A percentile compares a stretch with the other conserved stretches of the same genome.
Conservation (phyloP, 192 early-diverging fungal genomes). For the Coemansia sp. region DNA sequence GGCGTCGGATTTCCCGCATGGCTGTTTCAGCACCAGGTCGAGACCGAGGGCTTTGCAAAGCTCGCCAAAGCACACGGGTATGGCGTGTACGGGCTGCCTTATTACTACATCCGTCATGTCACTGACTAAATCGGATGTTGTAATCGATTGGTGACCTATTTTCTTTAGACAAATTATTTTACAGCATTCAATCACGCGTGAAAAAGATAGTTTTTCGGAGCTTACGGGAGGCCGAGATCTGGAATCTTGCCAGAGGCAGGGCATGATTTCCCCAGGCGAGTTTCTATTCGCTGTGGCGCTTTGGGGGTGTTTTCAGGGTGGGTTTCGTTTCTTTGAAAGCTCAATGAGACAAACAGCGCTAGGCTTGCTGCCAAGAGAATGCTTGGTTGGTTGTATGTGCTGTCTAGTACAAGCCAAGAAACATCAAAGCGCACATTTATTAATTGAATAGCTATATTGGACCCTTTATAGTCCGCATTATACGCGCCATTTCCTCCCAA, state of each 20-base stretch:
- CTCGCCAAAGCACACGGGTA: constrained; percentile 65
- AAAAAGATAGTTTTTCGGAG: constrained; percentile 5
- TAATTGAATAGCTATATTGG: too few species aligned
- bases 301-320: neutral
- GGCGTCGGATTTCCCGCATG: constrained; percentile 65
- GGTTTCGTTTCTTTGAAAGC: neutral
- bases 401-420: too few species aligned
- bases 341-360: neutral
- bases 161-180: neutral
- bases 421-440: too few species aligned
- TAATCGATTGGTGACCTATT: neutral
- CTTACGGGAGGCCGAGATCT: constrained; percentile 1
- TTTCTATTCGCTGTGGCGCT: neutral
- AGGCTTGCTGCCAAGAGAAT: too few species aligned
- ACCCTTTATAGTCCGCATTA: too few species aligned
- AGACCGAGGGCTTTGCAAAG: constrained; percentile 74
- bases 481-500: too few species aligned
- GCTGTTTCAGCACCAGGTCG: constrained; percentile 65
- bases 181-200: neutral
- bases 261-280: neutral
- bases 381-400: too few species aligned
- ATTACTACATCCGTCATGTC: constrained; percentile 63
- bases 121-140: constrained; percentile 13
- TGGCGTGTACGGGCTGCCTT: constrained; percentile 64
- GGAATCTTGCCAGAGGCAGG: neutral